These are phyloP conservation scores for Phytophthora colocasiae DNA, from an alignment of 352 stramenopile species.

Conservation along the genomic window DNA sequence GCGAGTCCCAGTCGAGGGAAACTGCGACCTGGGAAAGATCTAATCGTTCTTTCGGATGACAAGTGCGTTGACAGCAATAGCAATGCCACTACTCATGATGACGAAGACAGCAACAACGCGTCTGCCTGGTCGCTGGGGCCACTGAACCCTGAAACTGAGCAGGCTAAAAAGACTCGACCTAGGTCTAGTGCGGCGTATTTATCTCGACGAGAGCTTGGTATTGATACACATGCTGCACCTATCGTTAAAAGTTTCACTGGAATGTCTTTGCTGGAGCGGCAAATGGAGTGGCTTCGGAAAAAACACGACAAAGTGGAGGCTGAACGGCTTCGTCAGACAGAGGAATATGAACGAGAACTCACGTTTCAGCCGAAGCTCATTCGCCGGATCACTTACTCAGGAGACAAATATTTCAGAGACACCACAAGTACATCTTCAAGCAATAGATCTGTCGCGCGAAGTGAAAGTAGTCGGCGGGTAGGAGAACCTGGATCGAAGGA, in stretches of 20 bases:
- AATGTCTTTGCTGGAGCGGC: slow-evolving; percentile 82
- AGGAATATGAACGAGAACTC: slow-evolving; percentile 81
- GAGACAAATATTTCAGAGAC: slow-evolving; percentile 50
- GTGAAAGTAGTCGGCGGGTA: slow-evolving; percentile 34
- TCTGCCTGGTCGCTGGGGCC: slow-evolving; percentile 34
- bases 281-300: slow-evolving; percentile 80
- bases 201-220: slow-evolving; percentile 18
- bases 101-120: slow-evolving; percentile 32
- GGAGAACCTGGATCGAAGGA: slow-evolving; percentile 42
- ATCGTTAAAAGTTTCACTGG: slow-evolving; percentile 58
- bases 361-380: slow-evolving; percentile 88
- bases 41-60: slow-evolving; percentile 74
- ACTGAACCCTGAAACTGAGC: slow-evolving; percentile 29
- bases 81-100: slow-evolving; percentile 24
- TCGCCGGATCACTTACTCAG: slow-evolving; percentile 61
- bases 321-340: slow-evolving; percentile 66
- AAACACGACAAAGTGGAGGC: slow-evolving; percentile 81
- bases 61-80: slow-evolving; percentile 25
- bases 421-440: slow-evolving; percentile 5
- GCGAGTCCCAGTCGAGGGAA: slow-evolving; percentile 78
- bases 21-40: slow-evolving; percentile 75
- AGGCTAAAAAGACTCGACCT: slow-evolving; percentile 27
- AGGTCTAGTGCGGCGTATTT: slow-evolving; percentile 30
- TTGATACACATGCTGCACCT: slow-evolving; percentile 6
- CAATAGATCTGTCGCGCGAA: slow-evolving; percentile 25